Conservation (phyloP, 2,329 filamentous ascomycete species). For the Lecanicillium sp. region DNA sequence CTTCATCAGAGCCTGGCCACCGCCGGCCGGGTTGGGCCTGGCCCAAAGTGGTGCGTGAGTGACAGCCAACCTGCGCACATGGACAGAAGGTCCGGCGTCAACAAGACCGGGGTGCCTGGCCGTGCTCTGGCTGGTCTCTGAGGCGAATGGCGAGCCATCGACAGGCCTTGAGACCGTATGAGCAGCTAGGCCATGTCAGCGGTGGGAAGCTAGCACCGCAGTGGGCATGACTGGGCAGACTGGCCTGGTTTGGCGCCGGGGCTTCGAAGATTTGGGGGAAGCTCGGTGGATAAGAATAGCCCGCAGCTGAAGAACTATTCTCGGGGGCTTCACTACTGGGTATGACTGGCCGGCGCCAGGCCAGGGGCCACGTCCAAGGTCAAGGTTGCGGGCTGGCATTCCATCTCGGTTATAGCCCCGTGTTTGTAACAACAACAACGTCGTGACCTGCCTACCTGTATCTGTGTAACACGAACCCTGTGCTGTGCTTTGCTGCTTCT, state of each 20-base stretch:
- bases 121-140: no score
- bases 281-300: background rate
- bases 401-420: constrained; percentile 11
- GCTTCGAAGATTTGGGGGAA: background rate
- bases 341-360: background rate
- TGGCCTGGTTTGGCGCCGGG: background rate
- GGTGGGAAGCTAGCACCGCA: background rate
- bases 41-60: no score
- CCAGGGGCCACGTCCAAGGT: no score
- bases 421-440: no score
- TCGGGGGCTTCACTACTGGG: background rate
- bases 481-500: no score
- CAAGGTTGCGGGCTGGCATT: background rate
- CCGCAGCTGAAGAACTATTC: constrained; percentile 1
- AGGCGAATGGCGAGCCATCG: background rate
- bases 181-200: background rate
- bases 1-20: background rate
- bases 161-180: background rate
- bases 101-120: background rate
- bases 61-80: no score
- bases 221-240: background rate
- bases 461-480: no score
- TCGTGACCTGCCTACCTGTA: no score
- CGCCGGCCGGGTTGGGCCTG: background rate
- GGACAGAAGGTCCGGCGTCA: background rate